Evolutionary conservation across 768 basidiomycete species (phyloP).

Genomic region (Pisolithus microcarpus): DNA sequence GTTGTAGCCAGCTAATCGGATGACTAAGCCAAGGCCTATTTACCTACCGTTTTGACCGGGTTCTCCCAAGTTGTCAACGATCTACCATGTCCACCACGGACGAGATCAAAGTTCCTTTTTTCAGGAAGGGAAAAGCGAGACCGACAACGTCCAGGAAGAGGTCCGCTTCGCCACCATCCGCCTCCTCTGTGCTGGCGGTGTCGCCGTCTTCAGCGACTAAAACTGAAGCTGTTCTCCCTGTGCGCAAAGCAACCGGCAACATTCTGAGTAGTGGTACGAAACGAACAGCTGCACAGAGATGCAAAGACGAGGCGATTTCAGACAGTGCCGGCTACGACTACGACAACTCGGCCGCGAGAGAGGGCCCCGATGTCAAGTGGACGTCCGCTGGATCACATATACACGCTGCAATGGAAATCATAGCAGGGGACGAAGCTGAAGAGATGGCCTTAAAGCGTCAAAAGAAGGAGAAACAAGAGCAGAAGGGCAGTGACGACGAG

Average conservation of each 20-base stretch:
- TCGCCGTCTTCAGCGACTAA: constrained; percentile 33
- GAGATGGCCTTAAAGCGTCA: constrained; percentile 66
- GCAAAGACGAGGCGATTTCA: constrained; percentile 38
- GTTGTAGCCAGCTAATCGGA: background rate
- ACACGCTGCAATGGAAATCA: constrained; percentile 63
- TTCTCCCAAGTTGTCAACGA: background rate
- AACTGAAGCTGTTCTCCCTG: constrained; percentile 74
- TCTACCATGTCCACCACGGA: constrained; percentile 27
- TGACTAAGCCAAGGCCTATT: constrained; percentile 4
- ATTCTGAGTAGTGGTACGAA: constrained; percentile 76
- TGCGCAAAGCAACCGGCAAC: constrained; percentile 58
- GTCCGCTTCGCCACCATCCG: constrained; percentile 51
- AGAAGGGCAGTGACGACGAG: constrained; percentile 41
- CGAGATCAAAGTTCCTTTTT: constrained; percentile 67
- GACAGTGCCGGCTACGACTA: constrained; percentile 52
- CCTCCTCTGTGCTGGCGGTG: constrained; percentile 17
- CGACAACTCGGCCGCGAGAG: constrained; percentile 32
- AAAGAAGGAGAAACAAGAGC: constrained; percentile 46
- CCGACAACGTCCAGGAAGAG: constrained; percentile 73
- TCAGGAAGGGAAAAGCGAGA: constrained; percentile 78
- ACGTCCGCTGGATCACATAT: constrained; percentile 69
- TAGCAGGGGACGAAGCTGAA: constrained; percentile 78
- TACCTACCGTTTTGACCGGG: background rate
- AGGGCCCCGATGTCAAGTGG: constrained; percentile 68
- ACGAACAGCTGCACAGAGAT: constrained; percentile 45